phyloP scores from a whole-genome alignment of 2,329 filamentous ascomycete species.

The Aureobasidium zeae region DNA sequence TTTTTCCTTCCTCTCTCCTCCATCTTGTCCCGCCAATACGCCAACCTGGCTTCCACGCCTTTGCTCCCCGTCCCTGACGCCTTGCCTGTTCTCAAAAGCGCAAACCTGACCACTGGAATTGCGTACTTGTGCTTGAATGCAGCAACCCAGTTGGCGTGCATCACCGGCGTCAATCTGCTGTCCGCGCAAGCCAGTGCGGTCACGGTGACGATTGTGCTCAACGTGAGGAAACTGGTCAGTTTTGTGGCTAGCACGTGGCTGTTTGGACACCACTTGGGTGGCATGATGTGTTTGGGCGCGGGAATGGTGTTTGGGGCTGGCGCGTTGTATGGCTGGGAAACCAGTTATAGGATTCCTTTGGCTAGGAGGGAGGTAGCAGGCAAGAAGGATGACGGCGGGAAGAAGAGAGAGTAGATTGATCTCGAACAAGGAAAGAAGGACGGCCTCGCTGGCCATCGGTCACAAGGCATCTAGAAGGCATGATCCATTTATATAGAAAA shows the following conservation, averaged over 20 bases:
- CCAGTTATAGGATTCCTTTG: conserved; percentile 36
- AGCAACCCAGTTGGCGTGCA: conserved; percentile 86
- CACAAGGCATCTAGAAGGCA: too few species aligned
- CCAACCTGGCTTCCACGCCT: conserved; percentile 53
- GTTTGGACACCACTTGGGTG: conserved; percentile 75
- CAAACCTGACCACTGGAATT: conserved; percentile 53
- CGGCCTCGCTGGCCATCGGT: too few species aligned
- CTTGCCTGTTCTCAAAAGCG: conserved; percentile 1
- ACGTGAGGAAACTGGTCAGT: conserved; percentile 88
- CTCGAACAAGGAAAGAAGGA: too few species aligned
- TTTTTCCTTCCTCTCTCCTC: conserved; percentile 65
- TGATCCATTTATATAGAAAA: too few species aligned
- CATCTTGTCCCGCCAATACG: conserved; percentile 55
- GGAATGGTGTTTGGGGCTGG: conserved; percentile 81
- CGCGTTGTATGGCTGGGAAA: conserved; percentile 80
- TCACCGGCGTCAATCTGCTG: conserved; percentile 90
- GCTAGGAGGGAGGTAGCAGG: too few species aligned
- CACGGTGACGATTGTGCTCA: conserved; percentile 92
- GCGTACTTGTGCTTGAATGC: conserved; percentile 67
- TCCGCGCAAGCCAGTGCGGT: conserved; percentile 81
- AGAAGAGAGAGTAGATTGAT: too few species aligned
- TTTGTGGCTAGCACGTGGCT: conserved; percentile 85
- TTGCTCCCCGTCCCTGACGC: conserved; percentile 37
- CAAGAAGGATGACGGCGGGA: too few species aligned
- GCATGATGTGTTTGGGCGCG: conserved; percentile 71